Conservation (phyloP, 2,329 filamentous ascomycete genomes). For the Diplocarpon rosae region DNA sequence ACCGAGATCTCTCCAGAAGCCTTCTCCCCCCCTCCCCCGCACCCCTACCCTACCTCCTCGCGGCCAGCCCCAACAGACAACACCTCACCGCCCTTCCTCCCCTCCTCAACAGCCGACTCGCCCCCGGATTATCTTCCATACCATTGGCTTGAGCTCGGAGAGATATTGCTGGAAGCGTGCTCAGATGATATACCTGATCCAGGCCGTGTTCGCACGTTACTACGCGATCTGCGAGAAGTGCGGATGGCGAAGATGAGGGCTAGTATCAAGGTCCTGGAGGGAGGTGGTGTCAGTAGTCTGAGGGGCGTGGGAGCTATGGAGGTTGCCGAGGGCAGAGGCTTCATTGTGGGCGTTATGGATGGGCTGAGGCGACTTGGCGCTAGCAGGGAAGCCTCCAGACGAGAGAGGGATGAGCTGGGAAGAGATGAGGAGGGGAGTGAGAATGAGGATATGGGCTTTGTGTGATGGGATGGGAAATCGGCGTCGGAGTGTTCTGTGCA, state of each 20-base stretch:
- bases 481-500: not conserved
- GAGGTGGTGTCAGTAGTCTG: conserved; percentile 60
- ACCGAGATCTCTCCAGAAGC: conserved; percentile 57
- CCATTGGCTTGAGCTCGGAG: conserved; percentile 88
- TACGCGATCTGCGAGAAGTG: conserved; percentile 78
- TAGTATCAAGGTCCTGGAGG: conserved; percentile 60
- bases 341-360: conserved; percentile 78
- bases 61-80: conserved; percentile 20
- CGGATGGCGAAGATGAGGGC: conserved; percentile 79
- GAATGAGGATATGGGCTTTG: conserved; percentile 43
- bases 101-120: conserved; percentile 59
- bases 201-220: conserved; percentile 60
- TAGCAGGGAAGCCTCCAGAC: conserved; percentile 64
- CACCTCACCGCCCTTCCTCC: conserved; percentile 66
- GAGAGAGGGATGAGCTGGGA: conserved; percentile 56
- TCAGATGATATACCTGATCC: conserved; percentile 69
- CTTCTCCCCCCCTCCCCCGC: conserved; percentile 68
- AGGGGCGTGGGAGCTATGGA: conserved; percentile 86
- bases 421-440: conserved; percentile 44
- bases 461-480: conserved; percentile 1
- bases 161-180: conserved; percentile 76
- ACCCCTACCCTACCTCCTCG: conserved; percentile 39
- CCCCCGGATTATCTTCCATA: conserved; percentile 69
- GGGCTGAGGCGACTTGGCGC: conserved; percentile 75
- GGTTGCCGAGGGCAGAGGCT: conserved; percentile 73